Evolutionary conservation across 805 yeast species (phyloP).

Genomic region (Saturnispora hagleri): DNA sequence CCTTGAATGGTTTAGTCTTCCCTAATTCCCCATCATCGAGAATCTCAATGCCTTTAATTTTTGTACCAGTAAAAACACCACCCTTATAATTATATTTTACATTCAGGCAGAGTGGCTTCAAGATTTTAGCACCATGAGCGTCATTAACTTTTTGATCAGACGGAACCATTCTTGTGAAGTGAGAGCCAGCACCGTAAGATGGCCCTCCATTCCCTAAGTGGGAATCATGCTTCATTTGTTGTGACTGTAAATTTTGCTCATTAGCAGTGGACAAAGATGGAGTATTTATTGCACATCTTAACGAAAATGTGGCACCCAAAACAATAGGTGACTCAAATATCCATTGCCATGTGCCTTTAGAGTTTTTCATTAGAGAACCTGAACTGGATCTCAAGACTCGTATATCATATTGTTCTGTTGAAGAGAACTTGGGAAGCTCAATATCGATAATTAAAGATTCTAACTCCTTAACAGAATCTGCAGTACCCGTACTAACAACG

Average conservation of each 20-base stretch:
- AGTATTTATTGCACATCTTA: conserved; percentile 9
- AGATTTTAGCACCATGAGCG: background rate
- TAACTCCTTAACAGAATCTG: conserved; percentile 30
- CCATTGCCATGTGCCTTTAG: conserved; percentile 8
- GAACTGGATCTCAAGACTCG: conserved; percentile 10
- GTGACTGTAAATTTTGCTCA: background rate
- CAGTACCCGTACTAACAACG: conserved; percentile 6
- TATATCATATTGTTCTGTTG: conserved; percentile 4
- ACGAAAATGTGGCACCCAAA: conserved; percentile 10
- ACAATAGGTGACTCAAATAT: conserved; percentile 16
- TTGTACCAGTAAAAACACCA: conserved; percentile 63
- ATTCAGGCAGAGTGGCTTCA: conserved; percentile 37
- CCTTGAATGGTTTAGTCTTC: conserved; percentile 73
- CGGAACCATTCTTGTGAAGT: background rate
- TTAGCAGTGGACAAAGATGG: background rate
- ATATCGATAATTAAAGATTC: conserved; percentile 37
- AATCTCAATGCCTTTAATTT: conserved; percentile 56
- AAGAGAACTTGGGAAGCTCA: conserved; percentile 20
- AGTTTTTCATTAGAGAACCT: conserved; percentile 8
- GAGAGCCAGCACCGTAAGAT: background rate
- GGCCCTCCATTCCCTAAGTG: background rate
- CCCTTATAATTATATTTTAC: conserved; percentile 57
- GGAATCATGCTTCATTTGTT: background rate
- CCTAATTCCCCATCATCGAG: conserved; percentile 42
- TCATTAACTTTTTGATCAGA: background rate